Percentiles rank a stretch among this genome's conserved stretches.
These are phyloP conservation scores for Actinomortierella wolfii DNA, from an alignment of 371 early-diverging fungal genomes.

Conservation along the genomic window DNA sequence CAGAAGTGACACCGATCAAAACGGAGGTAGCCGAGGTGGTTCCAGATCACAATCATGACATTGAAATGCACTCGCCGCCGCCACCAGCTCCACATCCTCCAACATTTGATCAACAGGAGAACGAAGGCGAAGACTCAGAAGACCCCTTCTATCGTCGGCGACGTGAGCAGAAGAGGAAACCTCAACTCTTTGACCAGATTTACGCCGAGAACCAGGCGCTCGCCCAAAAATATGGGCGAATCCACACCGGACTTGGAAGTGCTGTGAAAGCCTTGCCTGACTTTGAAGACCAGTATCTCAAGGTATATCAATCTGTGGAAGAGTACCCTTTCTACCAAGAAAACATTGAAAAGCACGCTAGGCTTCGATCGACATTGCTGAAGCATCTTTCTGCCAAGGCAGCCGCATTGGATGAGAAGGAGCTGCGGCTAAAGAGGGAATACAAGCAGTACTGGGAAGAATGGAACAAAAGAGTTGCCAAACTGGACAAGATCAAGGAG, in stretches of 20 bases:
- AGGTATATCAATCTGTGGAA: slow-evolving; percentile 47
- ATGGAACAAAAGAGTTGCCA: slow-evolving; percentile 55
- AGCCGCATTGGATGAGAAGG: slow-evolving; percentile 46
- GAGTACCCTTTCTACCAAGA: slow-evolving; percentile 71
- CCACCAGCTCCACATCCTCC: no score
- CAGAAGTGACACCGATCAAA: no score
- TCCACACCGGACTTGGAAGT: slow-evolving; percentile 47
- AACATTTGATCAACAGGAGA: neutral
- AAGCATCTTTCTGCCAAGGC: slow-evolving; percentile 45
- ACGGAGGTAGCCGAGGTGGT: neutral
- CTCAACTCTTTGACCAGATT: slow-evolving; percentile 51
- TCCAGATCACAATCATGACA: neutral
- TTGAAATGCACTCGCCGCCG: neutral
- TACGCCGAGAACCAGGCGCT: slow-evolving; percentile 61
- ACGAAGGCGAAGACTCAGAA: slow-evolving; percentile 34
- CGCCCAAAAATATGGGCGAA: slow-evolving; percentile 55
- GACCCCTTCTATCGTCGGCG: slow-evolving; percentile 50
- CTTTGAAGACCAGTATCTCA: slow-evolving; percentile 18
- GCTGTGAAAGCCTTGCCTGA: slow-evolving; percentile 3
- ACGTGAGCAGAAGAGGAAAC: slow-evolving; percentile 27
- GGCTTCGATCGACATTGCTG: slow-evolving; percentile 44
- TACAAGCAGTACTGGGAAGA: slow-evolving; percentile 54
- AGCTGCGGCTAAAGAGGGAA: slow-evolving; percentile 51
- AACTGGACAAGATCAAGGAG: slow-evolving; percentile 55
- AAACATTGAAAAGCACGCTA: slow-evolving; percentile 43